Evolutionary conservation across 257 asterid genomes (phyloP).

Genomic region (Nicotiana otophora): DNA sequence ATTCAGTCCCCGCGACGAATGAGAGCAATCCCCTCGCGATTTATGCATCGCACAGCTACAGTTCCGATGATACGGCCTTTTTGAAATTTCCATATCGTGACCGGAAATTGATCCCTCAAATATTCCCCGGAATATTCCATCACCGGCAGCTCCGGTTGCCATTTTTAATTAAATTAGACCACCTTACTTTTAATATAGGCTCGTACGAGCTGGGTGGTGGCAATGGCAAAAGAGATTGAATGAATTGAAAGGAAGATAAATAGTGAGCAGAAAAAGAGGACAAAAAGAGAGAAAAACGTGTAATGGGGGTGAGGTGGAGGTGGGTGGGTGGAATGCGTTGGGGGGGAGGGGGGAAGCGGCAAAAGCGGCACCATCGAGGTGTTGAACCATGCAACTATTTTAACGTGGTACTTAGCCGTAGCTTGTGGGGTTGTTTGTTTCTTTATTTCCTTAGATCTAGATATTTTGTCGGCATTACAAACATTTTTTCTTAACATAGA

Average conservation of each 20-base stretch:
- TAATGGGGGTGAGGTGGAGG: neutral
- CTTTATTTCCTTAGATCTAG: neutral
- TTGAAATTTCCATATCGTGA: slow-evolving; percentile 38
- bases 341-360: neutral
- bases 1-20: slow-evolving; percentile 23
- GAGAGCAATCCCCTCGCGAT: slow-evolving; percentile 38
- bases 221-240: neutral
- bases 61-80: slow-evolving; percentile 66
- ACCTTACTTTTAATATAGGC: neutral
- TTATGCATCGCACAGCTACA: slow-evolving; percentile 68
- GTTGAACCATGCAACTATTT: neutral
- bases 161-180: slow-evolving; percentile 11
- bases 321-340: neutral
- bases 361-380: neutral
- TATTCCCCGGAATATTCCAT: slow-evolving; percentile 41
- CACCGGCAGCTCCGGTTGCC: slow-evolving; percentile 66
- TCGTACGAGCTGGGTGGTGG: neutral
- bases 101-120: slow-evolving; percentile 57
- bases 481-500: neutral
- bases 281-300: neutral
- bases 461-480: neutral
- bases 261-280: too few relatives aligned
- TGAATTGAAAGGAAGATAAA: neutral
- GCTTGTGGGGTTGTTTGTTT: too few relatives aligned
- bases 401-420: neutral